These are phyloP conservation scores for Chlamydomonas incerta DNA, from an alignment of 139 green algal genomes.

Conservation along the genomic window DNA sequence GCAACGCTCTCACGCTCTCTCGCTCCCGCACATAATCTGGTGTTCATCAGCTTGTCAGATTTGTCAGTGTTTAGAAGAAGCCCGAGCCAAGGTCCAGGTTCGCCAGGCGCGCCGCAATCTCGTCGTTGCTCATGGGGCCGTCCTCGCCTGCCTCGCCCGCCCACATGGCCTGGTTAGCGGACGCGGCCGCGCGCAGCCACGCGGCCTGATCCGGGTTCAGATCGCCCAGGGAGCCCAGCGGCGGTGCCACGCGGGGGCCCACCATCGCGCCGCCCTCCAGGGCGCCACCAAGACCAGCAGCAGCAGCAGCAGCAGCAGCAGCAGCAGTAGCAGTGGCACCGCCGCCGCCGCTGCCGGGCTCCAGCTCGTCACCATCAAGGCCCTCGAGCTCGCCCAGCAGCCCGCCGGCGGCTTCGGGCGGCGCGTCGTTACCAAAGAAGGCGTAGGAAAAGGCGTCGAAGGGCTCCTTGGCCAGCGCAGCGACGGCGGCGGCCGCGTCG, in stretches of 20 bases:
- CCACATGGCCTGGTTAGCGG: constrained; percentile 44
- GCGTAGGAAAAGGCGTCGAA: constrained; percentile 64
- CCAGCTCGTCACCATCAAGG: constrained; percentile 1
- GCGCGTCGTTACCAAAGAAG: constrained; percentile 51
- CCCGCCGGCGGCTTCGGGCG: constrained; percentile 22
- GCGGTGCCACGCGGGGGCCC: neutral
- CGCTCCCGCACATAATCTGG: neutral
- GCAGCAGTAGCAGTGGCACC: neutral
- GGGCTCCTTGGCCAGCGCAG: constrained; percentile 34
- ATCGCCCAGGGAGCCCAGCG: constrained; percentile 29
- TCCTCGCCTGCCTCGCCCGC: constrained; percentile 36
- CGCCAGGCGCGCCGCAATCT: constrained; percentile 47
- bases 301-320: neutral
- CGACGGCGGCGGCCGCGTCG: constrained; percentile 25
- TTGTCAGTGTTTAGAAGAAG: constrained; percentile 45
- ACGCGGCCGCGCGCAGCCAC: constrained; percentile 32
- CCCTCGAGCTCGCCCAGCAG: constrained; percentile 50
- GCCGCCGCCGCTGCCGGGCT: neutral
- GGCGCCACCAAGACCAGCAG: neutral
- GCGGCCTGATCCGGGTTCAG: constrained; percentile 15
- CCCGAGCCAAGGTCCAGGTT: constrained; percentile 58
- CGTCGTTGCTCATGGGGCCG: constrained; percentile 41
- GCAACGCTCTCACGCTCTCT: neutral
- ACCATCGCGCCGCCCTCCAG: neutral
- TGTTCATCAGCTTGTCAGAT: neutral